Base-by-base conservation (phyloP, 768 basidiomycete genomes). In the Suillus paluster region DNA sequence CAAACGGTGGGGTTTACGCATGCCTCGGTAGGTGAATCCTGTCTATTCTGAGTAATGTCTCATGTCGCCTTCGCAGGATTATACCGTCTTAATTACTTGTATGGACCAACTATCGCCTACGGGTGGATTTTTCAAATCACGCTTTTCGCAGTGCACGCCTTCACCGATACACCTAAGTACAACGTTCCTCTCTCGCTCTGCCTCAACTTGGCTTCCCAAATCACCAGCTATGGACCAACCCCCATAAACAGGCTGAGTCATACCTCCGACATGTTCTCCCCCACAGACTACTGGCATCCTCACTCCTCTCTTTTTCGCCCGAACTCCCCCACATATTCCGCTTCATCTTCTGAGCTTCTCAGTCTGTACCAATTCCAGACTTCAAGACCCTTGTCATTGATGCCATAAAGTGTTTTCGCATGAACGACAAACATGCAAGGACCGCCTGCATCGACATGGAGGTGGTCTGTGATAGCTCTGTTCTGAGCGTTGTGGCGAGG, bases 1-100 rank as follows among this genome's bases (percentile, higher is more conserved):
- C 94, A 94, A 68, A 94, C 93, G 0, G 94, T 95, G n/a, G 90
- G 94, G 68, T 91, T 97, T 70, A 86, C 87, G 2, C 96, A 96
- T 71, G 84, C 89, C 11, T 77, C 77, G 57, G 91, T 86, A 71
- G 64, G 78, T 63, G 33, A 62, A 3, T 36, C 53, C 17, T 4
- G 34, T 53, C 17, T 49, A 23, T 23, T 27, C 46, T 36, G 11
- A 19, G 1, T 14, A 5, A 45, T 17, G 5, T 55, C 34, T 63
- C 23, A 66, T 33, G 4, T 30, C 27, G 15, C 7, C 14, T 36
- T 55, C 23, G 36, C 59, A 91, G 90, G 87, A 89, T 70, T 93
- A 91, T 71, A 84, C 89, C 0, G 87, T 94, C 45, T 85, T 89
- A 12, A 91, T 94, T 36, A 87, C 87, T 21, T 93, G 91, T 73